Conservation (phyloP, 75 land plant species). For the Larix kaempferi region DNA sequence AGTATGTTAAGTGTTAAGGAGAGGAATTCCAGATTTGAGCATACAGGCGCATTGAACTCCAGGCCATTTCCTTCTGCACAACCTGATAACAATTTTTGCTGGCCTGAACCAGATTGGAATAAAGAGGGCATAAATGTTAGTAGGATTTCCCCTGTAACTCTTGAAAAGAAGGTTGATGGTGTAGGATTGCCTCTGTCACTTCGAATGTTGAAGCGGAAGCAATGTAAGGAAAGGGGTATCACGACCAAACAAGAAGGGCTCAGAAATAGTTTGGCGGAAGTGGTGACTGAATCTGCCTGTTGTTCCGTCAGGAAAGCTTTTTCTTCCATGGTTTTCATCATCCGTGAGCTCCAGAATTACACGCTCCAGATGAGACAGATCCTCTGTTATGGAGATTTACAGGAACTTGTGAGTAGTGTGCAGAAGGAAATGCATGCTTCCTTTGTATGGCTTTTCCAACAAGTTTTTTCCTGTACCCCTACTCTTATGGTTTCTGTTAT, state of each 20-base stretch:
- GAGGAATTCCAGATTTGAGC: neutral
- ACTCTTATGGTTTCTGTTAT: constrained; percentile 88
- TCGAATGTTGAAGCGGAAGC: constrained; percentile 56
- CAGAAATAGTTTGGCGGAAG: constrained; percentile 12
- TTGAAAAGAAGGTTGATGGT: constrained; percentile 45
- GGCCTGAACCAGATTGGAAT: constrained; percentile 28
- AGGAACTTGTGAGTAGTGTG: constrained; percentile 52
- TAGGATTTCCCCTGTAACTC: constrained; percentile 23
- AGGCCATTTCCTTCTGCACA: constrained; percentile 6
- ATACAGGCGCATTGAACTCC: neutral
- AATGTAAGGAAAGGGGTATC: constrained; percentile 13
- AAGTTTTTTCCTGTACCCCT: constrained; percentile 86
- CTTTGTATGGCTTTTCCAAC: constrained; percentile 94
- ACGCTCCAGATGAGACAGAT: constrained; percentile 61
- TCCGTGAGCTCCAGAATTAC: constrained; percentile 71
- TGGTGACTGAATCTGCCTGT: constrained; percentile 41
- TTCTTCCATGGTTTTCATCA: constrained; percentile 92
- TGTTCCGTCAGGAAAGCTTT: constrained; percentile 81
- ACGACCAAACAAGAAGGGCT: constrained; percentile 35
- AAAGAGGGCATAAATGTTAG: constrained; percentile 13
- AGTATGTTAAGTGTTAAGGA: neutral
- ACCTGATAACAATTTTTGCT: constrained; percentile 8
- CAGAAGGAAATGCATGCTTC: constrained; percentile 81
- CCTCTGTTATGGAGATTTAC: constrained; percentile 49
- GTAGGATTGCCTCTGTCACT: constrained; percentile 61